Evolutionary conservation across 140 eudicot species (phyloP).

Genomic region (Senecio squalidus): DNA sequence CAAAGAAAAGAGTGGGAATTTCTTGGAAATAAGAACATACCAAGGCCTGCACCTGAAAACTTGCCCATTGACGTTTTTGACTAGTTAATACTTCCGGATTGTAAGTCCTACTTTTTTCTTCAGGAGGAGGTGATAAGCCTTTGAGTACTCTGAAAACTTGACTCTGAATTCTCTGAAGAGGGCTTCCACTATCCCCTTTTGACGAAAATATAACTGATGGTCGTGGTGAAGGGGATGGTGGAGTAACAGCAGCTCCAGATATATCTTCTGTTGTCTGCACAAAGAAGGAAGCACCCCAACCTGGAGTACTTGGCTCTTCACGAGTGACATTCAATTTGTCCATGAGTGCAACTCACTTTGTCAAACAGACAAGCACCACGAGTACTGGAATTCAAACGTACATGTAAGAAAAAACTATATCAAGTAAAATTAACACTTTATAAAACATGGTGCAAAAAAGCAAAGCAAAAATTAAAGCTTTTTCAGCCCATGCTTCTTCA

Average conservation of each 20-base stretch:
- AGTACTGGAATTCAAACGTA: not conserved
- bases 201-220: conserved; percentile 86
- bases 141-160: conserved; percentile 70
- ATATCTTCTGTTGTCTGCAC: conserved; percentile 68
- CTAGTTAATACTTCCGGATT: conserved; percentile 96
- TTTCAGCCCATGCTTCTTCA: no score
- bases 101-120: conserved; percentile 51
- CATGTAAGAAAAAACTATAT: not conserved
- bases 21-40: conserved; percentile 30
- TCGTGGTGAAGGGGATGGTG: conserved; percentile 73
- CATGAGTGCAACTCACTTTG: conserved; percentile 31
- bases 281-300: conserved; percentile 71
- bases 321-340: conserved; percentile 30
- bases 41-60: conserved; percentile 76
- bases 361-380: conserved; percentile 7
- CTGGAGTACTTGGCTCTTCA: conserved; percentile 53
- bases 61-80: conserved; percentile 99
- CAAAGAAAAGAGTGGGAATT: not conserved
- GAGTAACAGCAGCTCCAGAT: conserved; percentile 67
- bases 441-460: no score
- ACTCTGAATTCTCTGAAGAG: conserved; percentile 67
- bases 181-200: conserved; percentile 70
- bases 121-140: conserved; percentile 75
- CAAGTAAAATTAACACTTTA: no score
- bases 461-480: no score